These are phyloP conservation scores for Rhipidocladum racemiflorum DNA, from an alignment of 176 grass and related monocot species.

Conservation along the genomic window DNA sequence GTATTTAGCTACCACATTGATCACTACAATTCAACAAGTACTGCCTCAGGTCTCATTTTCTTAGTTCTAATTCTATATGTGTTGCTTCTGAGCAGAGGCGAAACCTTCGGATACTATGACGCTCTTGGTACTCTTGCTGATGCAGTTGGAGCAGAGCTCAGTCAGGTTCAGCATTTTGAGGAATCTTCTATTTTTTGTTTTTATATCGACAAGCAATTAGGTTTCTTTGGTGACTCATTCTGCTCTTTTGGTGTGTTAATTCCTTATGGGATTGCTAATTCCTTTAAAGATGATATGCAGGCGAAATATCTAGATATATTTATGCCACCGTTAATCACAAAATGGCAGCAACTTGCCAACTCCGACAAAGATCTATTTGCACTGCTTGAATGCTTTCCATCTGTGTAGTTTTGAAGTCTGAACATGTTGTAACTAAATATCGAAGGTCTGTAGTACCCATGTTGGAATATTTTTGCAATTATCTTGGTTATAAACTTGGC, in stretches of 20 bases:
- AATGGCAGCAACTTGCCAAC: slow-evolving; percentile 96
- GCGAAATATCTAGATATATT: slow-evolving; percentile 92
- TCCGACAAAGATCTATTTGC: slow-evolving; percentile 96
- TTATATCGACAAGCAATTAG: background rate
- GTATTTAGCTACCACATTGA: slow-evolving; percentile 8
- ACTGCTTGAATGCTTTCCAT: slow-evolving; percentile 93
- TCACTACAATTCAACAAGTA: slow-evolving; percentile 1
- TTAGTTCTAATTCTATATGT: slow-evolving; percentile 18
- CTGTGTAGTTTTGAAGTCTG: slow-evolving; percentile 20
- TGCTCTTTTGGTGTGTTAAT: slow-evolving; percentile 17
- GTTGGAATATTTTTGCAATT: background rate
- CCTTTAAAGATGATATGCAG: slow-evolving; percentile 44
- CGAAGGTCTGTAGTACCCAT: background rate
- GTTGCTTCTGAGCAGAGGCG: slow-evolving; percentile 52
- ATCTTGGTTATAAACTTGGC: background rate
- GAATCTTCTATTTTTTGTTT: slow-evolving; percentile 20
- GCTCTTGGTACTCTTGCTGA: slow-evolving; percentile 98
- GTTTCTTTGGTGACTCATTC: background rate
- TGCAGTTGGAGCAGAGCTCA: slow-evolving; percentile 91
- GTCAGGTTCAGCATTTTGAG: slow-evolving; percentile 61
- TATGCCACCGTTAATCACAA: slow-evolving; percentile 89
- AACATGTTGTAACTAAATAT: slow-evolving; percentile 3
- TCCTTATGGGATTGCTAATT: slow-evolving; percentile 31
- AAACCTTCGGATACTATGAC: slow-evolving; percentile 92
- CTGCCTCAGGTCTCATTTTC: background rate